These are phyloP conservation scores for Candida railenensis DNA, from an alignment of 805 yeast genomes.

Conservation along the genomic window DNA sequence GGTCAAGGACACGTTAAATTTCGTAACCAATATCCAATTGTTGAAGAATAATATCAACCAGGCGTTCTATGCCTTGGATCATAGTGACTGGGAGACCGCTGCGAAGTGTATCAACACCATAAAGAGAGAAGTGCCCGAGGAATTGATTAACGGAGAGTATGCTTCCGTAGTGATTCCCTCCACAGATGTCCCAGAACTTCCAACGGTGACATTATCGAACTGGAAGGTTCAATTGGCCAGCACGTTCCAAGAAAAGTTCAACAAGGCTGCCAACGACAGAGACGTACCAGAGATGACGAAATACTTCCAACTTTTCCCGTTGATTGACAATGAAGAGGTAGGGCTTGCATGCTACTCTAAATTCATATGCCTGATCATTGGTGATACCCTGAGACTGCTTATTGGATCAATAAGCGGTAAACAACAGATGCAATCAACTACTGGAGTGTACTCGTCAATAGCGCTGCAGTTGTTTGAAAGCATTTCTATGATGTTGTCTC, in stretches of 20 bases:
- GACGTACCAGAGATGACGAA: conserved; percentile 72
- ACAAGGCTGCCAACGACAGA: conserved; percentile 61
- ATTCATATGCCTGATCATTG: conserved; percentile 82
- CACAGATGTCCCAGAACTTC: conserved; percentile 78
- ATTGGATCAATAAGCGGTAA: conserved; percentile 41
- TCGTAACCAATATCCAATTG: conserved; percentile 64
- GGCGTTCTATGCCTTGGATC: conserved; percentile 66
- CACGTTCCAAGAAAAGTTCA: conserved; percentile 62
- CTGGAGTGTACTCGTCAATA: conserved; percentile 59
- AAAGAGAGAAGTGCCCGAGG: conserved; percentile 47
- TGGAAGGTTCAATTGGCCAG: conserved; percentile 61
- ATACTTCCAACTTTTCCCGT: conserved; percentile 84
- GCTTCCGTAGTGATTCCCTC: conserved; percentile 85
- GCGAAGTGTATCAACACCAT: conserved; percentile 59
- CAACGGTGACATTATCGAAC: conserved; percentile 50
- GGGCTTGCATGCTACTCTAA: conserved; percentile 83
- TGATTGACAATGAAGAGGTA: conserved; percentile 65
- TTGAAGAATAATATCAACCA: conserved; percentile 65
- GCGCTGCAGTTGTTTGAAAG: conserved; percentile 74
- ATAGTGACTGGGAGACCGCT: conserved; percentile 72
- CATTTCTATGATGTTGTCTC: conserved; percentile 78
- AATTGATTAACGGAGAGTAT: conserved; percentile 59
- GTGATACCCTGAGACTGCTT: conserved; percentile 71
- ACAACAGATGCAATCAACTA: conserved; percentile 20
- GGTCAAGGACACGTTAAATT: conserved; percentile 59